phyloP scores from a whole-genome alignment of 768 basidiomycete genomes.

The Ramaria sp. region DNA sequence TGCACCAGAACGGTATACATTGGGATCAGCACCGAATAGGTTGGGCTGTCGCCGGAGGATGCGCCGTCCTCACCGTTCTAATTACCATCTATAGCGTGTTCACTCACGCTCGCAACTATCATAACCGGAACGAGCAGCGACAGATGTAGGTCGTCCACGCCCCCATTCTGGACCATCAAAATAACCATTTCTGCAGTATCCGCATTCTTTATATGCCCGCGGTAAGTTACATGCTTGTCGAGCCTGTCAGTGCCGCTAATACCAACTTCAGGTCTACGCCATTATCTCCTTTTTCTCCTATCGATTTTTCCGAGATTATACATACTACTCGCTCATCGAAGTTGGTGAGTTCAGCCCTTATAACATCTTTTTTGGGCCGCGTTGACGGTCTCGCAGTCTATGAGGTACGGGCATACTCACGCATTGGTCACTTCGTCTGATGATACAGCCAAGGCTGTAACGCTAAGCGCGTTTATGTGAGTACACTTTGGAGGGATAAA shows the following conservation, averaged over 20 bases:
- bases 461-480: conserved; percentile 78
- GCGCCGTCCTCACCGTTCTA: conserved; percentile 29
- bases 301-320: conserved; percentile 72
- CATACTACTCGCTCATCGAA: conserved; percentile 45
- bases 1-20: conserved; percentile 1
- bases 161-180: background rate
- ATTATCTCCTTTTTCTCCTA: conserved; percentile 82
- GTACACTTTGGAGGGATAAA: conserved; percentile 17
- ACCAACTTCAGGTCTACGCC: conserved; percentile 40
- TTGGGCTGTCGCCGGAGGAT: conserved; percentile 62
- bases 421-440: conserved; percentile 11
- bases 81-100: conserved; percentile 13
- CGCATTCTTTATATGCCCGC: conserved; percentile 80
- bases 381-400: conserved; percentile 36
- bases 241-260: background rate
- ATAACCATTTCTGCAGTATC: conserved; percentile 31
- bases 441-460: conserved; percentile 46
- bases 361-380: background rate
- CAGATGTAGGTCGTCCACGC: conserved; percentile 48
- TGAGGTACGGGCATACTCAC: conserved; percentile 35
- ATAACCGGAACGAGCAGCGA: conserved; percentile 60
- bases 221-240: conserved; percentile 9
- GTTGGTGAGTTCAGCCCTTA: conserved; percentile 26
- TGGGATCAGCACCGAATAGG: conserved; percentile 45
- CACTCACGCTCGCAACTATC: conserved; percentile 42